Conservation (phyloP, 257 asterid species). For the Penstemon newberryi region DNA sequence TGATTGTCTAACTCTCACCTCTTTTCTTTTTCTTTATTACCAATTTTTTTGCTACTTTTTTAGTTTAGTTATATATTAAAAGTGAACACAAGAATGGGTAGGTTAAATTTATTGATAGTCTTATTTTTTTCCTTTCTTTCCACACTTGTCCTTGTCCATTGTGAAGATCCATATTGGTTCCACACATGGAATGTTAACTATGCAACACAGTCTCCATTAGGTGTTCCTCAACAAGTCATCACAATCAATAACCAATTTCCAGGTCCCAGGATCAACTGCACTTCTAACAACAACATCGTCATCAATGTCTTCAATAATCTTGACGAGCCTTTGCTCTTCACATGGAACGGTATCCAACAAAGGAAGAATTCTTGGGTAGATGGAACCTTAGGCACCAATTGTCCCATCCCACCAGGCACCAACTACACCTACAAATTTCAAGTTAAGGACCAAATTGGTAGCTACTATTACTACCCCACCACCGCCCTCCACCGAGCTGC, state of each 20-base stretch:
- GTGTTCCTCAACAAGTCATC: conserved; percentile 60
- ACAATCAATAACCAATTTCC: conserved; percentile 64
- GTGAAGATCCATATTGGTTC: conserved; percentile 52
- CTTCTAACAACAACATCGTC: conserved; percentile 69
- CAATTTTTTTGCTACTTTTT: neutral
- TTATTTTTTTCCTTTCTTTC: conserved; percentile 30
- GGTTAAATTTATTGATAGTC: conserved; percentile 19
- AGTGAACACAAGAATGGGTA: conserved; percentile 24
- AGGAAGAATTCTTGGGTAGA: conserved; percentile 79
- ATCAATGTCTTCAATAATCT: conserved; percentile 59
- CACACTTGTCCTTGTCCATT: conserved; percentile 26
- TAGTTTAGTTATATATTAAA: neutral
- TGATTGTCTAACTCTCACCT: too few relatives aligned
- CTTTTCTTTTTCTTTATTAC: neutral
- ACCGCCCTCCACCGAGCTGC: conserved; percentile 57
- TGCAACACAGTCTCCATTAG: conserved; percentile 56
- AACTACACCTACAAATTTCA: conserved; percentile 59
- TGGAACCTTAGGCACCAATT: conserved; percentile 54
- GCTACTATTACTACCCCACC: conserved; percentile 57
- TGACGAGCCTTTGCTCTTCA: conserved; percentile 59
- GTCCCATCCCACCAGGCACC: conserved; percentile 58
- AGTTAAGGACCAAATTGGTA: conserved; percentile 74
- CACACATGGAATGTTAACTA: conserved; percentile 55
- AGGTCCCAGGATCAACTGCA: conserved; percentile 66
- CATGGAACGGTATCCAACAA: conserved; percentile 68